Evolutionary conservation across 2,329 filamentous ascomycete genomes (phyloP), one percentile per base, ranked within the genome.

Genomic region (Apiospora malaysiana): DNA sequence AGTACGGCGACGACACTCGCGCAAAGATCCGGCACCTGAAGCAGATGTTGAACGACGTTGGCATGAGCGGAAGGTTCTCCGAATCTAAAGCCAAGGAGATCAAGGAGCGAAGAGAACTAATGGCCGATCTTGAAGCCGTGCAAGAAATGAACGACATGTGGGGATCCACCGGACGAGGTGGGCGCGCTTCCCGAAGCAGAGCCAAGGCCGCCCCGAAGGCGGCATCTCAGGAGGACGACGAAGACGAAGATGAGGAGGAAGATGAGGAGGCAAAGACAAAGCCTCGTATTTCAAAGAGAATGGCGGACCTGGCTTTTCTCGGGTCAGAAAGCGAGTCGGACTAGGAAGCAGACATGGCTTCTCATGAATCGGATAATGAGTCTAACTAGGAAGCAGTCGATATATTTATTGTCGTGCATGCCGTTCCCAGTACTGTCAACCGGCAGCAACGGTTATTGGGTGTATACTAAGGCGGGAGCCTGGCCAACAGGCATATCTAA

Each of bases 51-150:
- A 86, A 87, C 45, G 94, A 97, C 42, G 86, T 90, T 5, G 96
- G 95, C 45, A 98, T 98, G 93, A 91, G 90, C 1, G 95, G 95
- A 0, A 90, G 95, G 21, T 98, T 94, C 81, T 97, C 94, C 0
- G 88, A 93, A 76, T 91, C 94, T 56, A 95, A 93, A 77, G 95
- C 95, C 0, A 90, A 88, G 32, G 91, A 94, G 81, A 98, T 98
- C 79, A 96, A 94, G 79, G 95, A 97, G 82, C 86, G 88, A 77
- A 88, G 95, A 69, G 95, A 99, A 82, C 86, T 99, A 46, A 87
- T 90, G 77, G 93, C 91, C 0, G 95, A 99, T 77, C 84, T 97
- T 8, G 93, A 96, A 77, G 92, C 91, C 16, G 94, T 97, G 21
- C 90, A 94, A 79, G 91, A 96, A 79, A 95, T 94, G 77, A 91